Conservation (phyloP, 257 asterid species). For the Datura wrightii region DNA sequence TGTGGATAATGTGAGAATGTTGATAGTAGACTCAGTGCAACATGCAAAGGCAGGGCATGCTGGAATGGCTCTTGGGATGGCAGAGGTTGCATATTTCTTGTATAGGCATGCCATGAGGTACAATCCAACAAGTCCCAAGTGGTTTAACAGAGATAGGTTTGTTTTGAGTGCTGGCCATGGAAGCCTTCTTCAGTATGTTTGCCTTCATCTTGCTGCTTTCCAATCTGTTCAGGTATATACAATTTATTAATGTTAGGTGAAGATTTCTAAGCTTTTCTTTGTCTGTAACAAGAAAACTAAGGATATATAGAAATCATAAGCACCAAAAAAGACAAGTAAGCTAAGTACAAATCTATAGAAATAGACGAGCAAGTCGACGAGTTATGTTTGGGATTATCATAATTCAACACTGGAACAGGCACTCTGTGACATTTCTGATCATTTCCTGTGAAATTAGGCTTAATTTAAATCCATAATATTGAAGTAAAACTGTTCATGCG, state of each 20-base stretch:
- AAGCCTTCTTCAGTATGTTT: slow-evolving; percentile 62
- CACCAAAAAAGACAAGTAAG: not conserved
- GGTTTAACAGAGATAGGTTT: slow-evolving; percentile 67
- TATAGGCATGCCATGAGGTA: slow-evolving; percentile 53
- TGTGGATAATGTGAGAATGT: slow-evolving; percentile 57
- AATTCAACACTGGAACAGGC: not conserved
- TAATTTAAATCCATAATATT: not conserved
- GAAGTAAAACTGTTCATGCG: not conserved
- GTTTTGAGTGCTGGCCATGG: slow-evolving; percentile 70
- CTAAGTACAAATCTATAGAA: not conserved
- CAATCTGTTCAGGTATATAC: slow-evolving; percentile 58
- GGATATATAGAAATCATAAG: not conserved
- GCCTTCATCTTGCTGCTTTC: slow-evolving; percentile 67
- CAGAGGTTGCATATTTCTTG: slow-evolving; percentile 50
- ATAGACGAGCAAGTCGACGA: not conserved
- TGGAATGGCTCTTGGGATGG: slow-evolving; percentile 67
- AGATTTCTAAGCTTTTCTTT: not conserved
- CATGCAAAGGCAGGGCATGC: slow-evolving; percentile 64
- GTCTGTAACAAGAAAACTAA: not conserved
- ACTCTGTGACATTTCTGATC: not conserved
- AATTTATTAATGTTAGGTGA: not conserved
- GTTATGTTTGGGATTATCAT: not conserved
- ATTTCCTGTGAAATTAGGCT: not conserved
- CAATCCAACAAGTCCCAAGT: slow-evolving; percentile 48
- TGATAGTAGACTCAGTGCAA: slow-evolving; percentile 56